A percentile compares a stretch with the other conserved stretches of the same genome.
phyloP scores from a whole-genome alignment of 768 basidiomycete species.

The Russula dissimulans region DNA sequence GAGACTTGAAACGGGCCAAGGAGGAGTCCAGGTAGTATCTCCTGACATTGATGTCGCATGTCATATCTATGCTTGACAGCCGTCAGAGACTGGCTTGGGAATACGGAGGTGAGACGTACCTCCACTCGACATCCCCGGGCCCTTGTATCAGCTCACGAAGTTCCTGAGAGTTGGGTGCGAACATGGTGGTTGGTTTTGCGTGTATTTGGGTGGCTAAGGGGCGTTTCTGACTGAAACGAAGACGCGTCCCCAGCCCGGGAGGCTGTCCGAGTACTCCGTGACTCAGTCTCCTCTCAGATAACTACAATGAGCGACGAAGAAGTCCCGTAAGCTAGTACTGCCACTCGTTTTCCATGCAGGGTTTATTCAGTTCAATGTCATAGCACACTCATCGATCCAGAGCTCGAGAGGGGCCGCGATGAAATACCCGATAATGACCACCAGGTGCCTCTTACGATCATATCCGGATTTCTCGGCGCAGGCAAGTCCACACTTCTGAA shows the following conservation, averaged over 20 bases:
- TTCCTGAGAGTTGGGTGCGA: constrained; percentile 14
- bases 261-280: not conserved
- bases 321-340: constrained; percentile 1
- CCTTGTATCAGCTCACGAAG: constrained; percentile 63
- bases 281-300: too few relatives aligned
- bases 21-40: constrained; percentile 73
- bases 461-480: constrained; percentile 90
- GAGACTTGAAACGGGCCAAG: constrained; percentile 87
- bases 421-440: constrained; percentile 1
- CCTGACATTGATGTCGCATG: constrained; percentile 92
- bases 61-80: constrained; percentile 53
- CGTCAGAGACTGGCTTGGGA: not conserved
- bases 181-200: not conserved
- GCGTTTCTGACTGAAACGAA: not conserved
- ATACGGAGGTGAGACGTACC: constrained; percentile 34
- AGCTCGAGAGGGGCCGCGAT: not conserved
- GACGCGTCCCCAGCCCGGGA: not conserved
- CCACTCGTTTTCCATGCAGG: not conserved
- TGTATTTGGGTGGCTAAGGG: not conserved
- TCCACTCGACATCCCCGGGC: constrained; percentile 78
- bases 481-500: constrained; percentile 91
- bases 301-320: constrained; percentile 10
- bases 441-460: constrained; percentile 81
- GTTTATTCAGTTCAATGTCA: not conserved
- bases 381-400: constrained; percentile 7